Percentiles rank a stretch among this genome's conserved stretches.
These are phyloP conservation scores for Corylus heterophylla DNA, from an alignment of 306 rosid species.

Conservation along the genomic window DNA sequence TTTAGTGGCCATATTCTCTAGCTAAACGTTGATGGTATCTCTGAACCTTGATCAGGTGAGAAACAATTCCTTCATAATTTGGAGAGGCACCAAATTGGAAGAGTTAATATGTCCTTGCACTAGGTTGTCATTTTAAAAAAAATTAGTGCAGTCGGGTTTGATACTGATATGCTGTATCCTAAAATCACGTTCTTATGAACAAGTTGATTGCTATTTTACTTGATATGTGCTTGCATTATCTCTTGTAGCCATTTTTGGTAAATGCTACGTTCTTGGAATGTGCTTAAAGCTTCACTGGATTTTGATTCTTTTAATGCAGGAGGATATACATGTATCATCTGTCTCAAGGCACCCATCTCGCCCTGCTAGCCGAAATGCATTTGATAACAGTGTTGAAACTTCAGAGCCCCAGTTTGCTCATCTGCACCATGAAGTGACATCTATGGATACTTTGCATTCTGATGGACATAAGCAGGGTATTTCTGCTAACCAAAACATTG, in stretches of 20 bases:
- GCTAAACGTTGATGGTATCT: neutral
- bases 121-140: neutral
- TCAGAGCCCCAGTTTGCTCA: conserved; percentile 53
- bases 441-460: conserved; percentile 48
- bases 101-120: neutral
- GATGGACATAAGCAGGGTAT: conserved; percentile 62
- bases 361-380: conserved; percentile 86
- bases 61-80: neutral
- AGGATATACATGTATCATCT: conserved; percentile 61
- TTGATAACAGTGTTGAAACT: conserved; percentile 68
- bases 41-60: neutral
- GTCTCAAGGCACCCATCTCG: conserved; percentile 71
- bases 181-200: neutral
- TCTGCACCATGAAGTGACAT: conserved; percentile 49
- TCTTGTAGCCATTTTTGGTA: neutral
- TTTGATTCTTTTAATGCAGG: conserved; percentile 47
- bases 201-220: neutral
- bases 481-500: conserved; percentile 61
- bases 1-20: neutral
- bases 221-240: neutral
- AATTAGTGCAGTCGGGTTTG: neutral
- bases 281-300: neutral
- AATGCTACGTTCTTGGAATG: neutral
- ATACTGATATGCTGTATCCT: neutral
- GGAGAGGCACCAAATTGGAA: neutral